phyloP scores from a whole-genome alignment of 192 early-diverging fungal species.

The Pilaira anomala region DNA sequence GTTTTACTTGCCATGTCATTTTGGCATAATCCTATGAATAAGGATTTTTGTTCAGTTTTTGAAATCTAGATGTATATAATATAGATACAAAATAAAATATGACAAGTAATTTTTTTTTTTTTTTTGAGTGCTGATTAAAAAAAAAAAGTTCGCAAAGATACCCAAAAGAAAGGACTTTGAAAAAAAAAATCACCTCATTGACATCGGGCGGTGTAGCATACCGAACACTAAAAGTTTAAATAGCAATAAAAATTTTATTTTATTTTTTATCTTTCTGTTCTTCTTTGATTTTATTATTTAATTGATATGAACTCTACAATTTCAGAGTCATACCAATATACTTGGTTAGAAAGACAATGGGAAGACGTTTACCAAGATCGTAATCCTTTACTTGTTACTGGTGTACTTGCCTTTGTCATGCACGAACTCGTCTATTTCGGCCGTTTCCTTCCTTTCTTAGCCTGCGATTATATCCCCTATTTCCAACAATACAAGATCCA shows the following conservation, averaged over 20 bases:
- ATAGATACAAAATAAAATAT: neutral
- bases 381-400: conserved; percentile 68
- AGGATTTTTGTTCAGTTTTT: neutral
- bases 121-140: neutral
- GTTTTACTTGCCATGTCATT: conserved; percentile 56
- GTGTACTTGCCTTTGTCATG: conserved; percentile 74
- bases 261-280: neutral
- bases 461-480: conserved; percentile 82
- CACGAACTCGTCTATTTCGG: conserved; percentile 93
- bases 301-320: conserved; percentile 13
- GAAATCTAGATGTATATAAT: neutral
- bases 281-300: neutral
- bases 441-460: conserved; percentile 83
- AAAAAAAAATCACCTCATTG: neutral
- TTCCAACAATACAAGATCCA: conserved; percentile 92
- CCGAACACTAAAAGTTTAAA: neutral
- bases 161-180: too few relatives aligned
- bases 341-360: conserved; percentile 60
- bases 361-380: conserved; percentile 61
- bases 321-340: conserved; percentile 9
- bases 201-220: neutral
- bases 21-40: conserved; percentile 42
- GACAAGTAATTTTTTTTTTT: neutral
- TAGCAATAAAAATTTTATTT: neutral
- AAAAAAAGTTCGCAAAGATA: neutral